Conservation (phyloP, 2,329 filamentous ascomycete genomes). For the Thermoascus crustaceus region DNA sequence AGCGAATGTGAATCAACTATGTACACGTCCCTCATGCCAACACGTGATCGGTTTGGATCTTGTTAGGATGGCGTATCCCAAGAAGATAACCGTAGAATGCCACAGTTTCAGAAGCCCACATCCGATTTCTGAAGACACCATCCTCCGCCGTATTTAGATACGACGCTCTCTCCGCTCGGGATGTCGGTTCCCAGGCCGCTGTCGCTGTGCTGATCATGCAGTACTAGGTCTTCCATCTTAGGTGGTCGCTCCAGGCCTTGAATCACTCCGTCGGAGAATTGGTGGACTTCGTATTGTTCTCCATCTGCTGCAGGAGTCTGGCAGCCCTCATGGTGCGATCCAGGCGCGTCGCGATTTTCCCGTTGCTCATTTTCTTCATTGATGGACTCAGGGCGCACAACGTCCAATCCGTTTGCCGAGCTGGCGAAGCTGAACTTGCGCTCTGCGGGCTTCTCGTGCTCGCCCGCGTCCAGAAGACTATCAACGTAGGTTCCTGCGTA, state of each 20-base stretch:
- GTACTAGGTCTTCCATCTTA: conserved; percentile 13
- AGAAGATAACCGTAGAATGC: too few species aligned
- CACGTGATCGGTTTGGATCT: too few species aligned
- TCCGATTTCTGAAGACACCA: neutral
- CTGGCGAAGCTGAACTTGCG: conserved; percentile 34
- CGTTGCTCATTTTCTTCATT: conserved; percentile 21
- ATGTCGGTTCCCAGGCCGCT: conserved; percentile 23
- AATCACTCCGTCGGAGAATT: neutral
- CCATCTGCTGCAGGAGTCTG: neutral
- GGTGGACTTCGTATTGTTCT: neutral
- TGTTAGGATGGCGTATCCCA: too few species aligned
- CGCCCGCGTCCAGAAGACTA: conserved; percentile 32
- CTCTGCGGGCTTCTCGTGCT: conserved; percentile 32
- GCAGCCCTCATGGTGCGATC: too few species aligned
- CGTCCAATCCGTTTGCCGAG: conserved; percentile 27
- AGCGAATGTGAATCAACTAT: too few species aligned
- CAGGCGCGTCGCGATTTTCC: conserved; percentile 6
- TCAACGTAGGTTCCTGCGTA: conserved; percentile 36
- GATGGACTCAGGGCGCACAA: conserved; percentile 18
- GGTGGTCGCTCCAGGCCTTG: conserved; percentile 8
- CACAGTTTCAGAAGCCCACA: conserved; percentile 7
- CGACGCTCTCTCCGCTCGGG: conserved; percentile 12
- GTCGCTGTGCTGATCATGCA: conserved; percentile 17
- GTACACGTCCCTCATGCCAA: too few species aligned
- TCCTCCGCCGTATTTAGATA: too few species aligned